Percentiles rank a stretch among this genome's conserved stretches.
Evolutionary conservation across 1,284 basidiomycete genomes (phyloP).

Genomic region (Irpex sp.): DNA sequence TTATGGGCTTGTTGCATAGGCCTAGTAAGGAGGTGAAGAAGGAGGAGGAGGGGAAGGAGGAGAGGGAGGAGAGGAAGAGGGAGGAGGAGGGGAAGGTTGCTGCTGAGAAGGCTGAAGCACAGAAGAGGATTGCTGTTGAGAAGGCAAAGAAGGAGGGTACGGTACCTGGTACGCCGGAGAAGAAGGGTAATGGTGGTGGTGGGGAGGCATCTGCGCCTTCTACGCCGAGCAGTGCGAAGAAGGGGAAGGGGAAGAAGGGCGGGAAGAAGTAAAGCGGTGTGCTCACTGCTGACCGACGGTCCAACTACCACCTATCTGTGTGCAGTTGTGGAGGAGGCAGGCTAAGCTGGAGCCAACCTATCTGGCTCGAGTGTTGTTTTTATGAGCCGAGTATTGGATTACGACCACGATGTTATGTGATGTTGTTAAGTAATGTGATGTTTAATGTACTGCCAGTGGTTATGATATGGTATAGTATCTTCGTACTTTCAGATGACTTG

Average conservation of each 20-base stretch:
- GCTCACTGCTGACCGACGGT: no score
- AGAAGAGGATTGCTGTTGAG: no score
- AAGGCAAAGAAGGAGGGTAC: no score
- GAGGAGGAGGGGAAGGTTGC: slow-evolving; percentile 1
- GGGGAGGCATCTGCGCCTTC: slow-evolving; percentile 1
- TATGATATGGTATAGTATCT: no score
- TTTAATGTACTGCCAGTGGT: not conserved
- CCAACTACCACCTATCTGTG: no score
- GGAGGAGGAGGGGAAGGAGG: slow-evolving; percentile 3
- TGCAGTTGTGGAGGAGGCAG: no score
- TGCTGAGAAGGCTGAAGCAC: not conserved
- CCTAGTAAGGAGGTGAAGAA: slow-evolving; percentile 11
- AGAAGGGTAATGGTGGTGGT: no score
- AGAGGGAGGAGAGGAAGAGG: slow-evolving; percentile 7
- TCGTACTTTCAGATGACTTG: no score
- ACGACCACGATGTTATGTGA: no score
- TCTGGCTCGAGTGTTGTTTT: not conserved
- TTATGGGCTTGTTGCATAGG: slow-evolving; percentile 54
- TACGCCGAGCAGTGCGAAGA: slow-evolving; percentile 6
- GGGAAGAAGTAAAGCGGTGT: slow-evolving; percentile 21
- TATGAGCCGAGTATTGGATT: no score
- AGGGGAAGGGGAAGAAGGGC: slow-evolving; percentile 19
- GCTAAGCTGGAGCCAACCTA: not conserved
- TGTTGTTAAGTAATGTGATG: no score
- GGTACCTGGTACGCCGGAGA: not conserved